These are phyloP conservation scores for Delonix regia DNA, from an alignment of 306 rosid genomes.

Conservation along the genomic window DNA sequence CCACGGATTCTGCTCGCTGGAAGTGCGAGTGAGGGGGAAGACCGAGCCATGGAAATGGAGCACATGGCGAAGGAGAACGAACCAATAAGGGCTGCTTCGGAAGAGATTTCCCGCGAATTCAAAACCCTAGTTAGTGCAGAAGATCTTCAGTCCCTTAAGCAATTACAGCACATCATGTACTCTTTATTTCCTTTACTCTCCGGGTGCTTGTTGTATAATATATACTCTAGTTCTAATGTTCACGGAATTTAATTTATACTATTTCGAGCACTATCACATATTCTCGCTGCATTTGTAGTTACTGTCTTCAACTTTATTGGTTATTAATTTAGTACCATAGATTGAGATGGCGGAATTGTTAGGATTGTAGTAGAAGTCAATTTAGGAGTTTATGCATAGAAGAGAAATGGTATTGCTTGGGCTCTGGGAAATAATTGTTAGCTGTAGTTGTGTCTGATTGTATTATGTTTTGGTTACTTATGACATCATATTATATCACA, in stretches of 20 bases:
- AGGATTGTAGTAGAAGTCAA: neutral
- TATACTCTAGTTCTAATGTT: neutral
- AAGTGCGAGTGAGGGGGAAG: neutral
- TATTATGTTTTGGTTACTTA: neutral
- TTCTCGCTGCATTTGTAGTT: neutral
- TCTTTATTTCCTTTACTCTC: conserved; percentile 5
- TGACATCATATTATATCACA: neutral
- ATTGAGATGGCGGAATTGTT: neutral
- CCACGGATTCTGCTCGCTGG: neutral
- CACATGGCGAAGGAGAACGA: conserved; percentile 49
- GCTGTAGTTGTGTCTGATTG: neutral
- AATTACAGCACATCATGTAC: conserved; percentile 77
- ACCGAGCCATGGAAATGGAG: conserved; percentile 28
- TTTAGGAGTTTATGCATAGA: neutral
- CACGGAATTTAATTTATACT: neutral
- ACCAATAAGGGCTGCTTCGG: conserved; percentile 55
- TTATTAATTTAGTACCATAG: neutral
- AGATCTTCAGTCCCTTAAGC: conserved; percentile 71
- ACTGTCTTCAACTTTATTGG: neutral
- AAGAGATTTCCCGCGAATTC: conserved; percentile 65
- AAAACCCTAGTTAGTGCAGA: conserved; percentile 69
- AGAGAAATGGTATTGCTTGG: neutral
- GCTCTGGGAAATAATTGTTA: neutral
- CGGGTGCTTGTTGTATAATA: neutral
- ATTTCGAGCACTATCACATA: neutral